Percentiles rank a stretch among this genome's conserved stretches.
These are phyloP conservation scores for Coniochaeta hoffmannii DNA, from an alignment of 2,329 filamentous ascomycete species.

Conservation along the genomic window DNA sequence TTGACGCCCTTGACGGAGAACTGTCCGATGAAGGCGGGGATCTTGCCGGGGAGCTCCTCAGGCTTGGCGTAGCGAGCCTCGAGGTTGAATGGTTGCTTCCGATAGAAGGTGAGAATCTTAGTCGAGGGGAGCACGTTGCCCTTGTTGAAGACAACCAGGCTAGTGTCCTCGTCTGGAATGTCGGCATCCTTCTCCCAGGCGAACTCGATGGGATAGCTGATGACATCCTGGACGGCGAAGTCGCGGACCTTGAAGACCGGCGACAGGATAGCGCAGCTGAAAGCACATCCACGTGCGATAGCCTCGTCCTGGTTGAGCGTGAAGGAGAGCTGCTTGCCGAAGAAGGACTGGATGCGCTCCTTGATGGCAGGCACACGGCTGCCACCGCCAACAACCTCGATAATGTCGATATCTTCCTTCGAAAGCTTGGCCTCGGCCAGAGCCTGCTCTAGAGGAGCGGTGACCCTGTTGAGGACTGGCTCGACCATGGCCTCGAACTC, in stretches of 20 bases:
- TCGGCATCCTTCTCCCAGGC: slow-evolving; percentile 98
- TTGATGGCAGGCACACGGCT: slow-evolving; percentile 92
- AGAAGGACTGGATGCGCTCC: slow-evolving; percentile 81
- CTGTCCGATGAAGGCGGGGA: slow-evolving; percentile 89
- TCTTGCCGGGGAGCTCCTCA: slow-evolving; percentile 78
- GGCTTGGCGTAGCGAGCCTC: slow-evolving; percentile 91
- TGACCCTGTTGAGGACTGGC: slow-evolving; percentile 69
- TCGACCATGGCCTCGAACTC: slow-evolving; percentile 88
- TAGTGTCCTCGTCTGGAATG: slow-evolving; percentile 97
- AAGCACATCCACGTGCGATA: slow-evolving; percentile 88
- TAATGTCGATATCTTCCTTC: slow-evolving; percentile 82
- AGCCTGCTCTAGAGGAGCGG: slow-evolving; percentile 76
- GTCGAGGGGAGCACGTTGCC: slow-evolving; percentile 96
- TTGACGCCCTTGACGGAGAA: slow-evolving; percentile 98
- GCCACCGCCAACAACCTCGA: slow-evolving; percentile 92
- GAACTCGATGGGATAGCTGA: slow-evolving; percentile 97
- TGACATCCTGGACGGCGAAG: slow-evolving; percentile 95
- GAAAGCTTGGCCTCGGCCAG: slow-evolving; percentile 89
- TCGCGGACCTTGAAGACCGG: slow-evolving; percentile 98
- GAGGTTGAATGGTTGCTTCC: slow-evolving; percentile 93
- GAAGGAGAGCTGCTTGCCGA: slow-evolving; percentile 87
- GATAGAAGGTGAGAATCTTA: slow-evolving; percentile 98
- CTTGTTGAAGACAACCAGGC: slow-evolving; percentile 93
- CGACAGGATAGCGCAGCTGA: slow-evolving; percentile 95
- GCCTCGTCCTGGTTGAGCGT: slow-evolving; percentile 98